Evolutionary conservation across 179 eudicot species (phyloP), one percentile per base, ranked within the genome.

Genomic region (Gypsophila paniculata): DNA sequence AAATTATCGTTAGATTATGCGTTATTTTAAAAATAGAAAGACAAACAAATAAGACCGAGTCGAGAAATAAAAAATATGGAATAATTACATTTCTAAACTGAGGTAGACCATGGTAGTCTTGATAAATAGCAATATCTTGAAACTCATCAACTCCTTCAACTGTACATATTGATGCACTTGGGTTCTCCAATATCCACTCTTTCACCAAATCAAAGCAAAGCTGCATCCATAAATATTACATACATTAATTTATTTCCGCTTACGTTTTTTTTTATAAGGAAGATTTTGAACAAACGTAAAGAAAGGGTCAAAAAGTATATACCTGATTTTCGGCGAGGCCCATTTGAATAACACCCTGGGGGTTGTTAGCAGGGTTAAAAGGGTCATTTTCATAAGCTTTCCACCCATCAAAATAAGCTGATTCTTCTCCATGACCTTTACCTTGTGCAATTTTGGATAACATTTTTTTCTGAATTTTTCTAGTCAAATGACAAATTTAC

Each of bases 321-420:
- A 91, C 95, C 94, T 88, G 87, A 64, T 91, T 91, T 82, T 91
- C 97, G 5, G 97, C 96, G 52, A 91, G 86, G 32, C 97, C 97
- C 97, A 89, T 91, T 72, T 91, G 97, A 75, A 91, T 91, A 77
- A 91, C 96, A 18, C 97, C 97, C 69, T 55, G 25, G 12, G 93
- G 91, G 71, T 91, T 91, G 10, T 42, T 19, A 5, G 61, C 71
- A 53, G 85, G 84, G 72, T 86, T 85, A 71, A 86, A 90, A 38
- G 97, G 97, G 81, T 90, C 82, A 68, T 75, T 85, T 48, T 90
- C 91, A 65, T 90, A 88, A 7, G 96, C 97, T 73, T 90, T 91
- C 97, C 96, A 90, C 1, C 97, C 97, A 75, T 91, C 93, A 68
- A 91, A 91, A 26, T 83, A 91, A 48, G 90, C 79, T 3, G 93